Conservation (phyloP, 345 rosid genomes). For the Hibiscus mutabilis region DNA sequence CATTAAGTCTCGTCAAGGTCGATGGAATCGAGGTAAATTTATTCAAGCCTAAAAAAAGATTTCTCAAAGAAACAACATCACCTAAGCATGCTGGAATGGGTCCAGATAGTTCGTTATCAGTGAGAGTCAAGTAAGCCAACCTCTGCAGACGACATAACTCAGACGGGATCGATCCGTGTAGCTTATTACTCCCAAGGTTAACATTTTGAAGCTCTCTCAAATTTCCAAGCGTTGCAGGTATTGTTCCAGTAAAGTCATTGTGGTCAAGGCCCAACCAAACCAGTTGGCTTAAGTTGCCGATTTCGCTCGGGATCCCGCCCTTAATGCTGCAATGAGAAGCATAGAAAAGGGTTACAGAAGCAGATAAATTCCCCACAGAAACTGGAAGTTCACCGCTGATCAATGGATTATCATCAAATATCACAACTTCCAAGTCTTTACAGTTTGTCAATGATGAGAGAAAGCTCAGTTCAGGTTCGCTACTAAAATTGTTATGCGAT, state of each 20-base stretch:
- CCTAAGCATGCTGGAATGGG: constrained; percentile 10
- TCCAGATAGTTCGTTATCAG: constrained; percentile 1
- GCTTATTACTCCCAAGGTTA: neutral
- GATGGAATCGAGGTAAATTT: constrained; percentile 18
- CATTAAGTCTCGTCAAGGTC: constrained; percentile 10
- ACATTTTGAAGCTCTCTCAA: constrained; percentile 9
- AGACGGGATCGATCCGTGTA: constrained; percentile 5
- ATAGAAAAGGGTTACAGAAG: neutral
- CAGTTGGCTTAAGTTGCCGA: constrained; percentile 2
- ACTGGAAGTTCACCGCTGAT: neutral
- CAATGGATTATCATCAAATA: constrained; percentile 1
- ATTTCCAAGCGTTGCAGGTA: constrained; percentile 14
- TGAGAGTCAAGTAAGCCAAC: neutral
- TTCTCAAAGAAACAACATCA: neutral
- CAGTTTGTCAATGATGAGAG: constrained; percentile 3
- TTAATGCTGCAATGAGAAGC: neutral
- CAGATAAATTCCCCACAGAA: neutral
- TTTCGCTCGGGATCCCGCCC: neutral
- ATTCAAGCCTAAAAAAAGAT: constrained; percentile 5
- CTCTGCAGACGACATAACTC: constrained; percentile 6
- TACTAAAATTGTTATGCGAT: constrained; percentile 1
- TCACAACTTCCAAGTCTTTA: neutral
- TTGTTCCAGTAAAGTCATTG: constrained; percentile 4
- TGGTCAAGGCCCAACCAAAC: neutral
- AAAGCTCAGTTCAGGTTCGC: neutral